A percentile compares a stretch with the other conserved stretches of the same genome.
phyloP scores from a whole-genome alignment of 257 asterid genomes.

The Eustoma russellianum region DNA sequence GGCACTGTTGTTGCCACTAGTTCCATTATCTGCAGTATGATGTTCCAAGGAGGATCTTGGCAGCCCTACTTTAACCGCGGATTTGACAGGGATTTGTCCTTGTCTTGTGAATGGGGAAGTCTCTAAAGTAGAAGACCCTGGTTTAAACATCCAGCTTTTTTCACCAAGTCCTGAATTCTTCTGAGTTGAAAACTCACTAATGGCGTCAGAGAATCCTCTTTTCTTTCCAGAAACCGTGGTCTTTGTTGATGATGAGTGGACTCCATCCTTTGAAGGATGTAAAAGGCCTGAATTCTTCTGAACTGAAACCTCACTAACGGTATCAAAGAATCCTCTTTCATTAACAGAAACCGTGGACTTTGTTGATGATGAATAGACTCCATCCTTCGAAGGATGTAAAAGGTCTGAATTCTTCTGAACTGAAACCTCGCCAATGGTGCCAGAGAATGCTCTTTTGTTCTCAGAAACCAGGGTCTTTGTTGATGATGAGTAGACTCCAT shows the following conservation, averaged over 20 bases:
- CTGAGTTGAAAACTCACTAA: slow-evolving; percentile 38
- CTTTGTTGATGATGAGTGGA: slow-evolving; percentile 39
- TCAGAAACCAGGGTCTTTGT: slow-evolving; percentile 52
- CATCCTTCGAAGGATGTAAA: slow-evolving; percentile 51
- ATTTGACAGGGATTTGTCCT: slow-evolving; percentile 29
- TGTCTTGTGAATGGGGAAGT: slow-evolving; percentile 17
- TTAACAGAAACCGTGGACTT: slow-evolving; percentile 54
- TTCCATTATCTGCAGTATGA: slow-evolving; percentile 7
- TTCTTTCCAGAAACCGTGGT: slow-evolving; percentile 54
- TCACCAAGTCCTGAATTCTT: slow-evolving; percentile 31
- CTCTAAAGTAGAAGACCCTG: slow-evolving; percentile 33
- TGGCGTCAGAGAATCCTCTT: slow-evolving; percentile 65
- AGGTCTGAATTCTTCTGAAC: slow-evolving; percentile 15
- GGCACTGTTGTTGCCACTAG: slow-evolving; percentile 21
- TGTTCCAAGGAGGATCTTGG: slow-evolving; percentile 28
- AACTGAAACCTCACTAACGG: slow-evolving; percentile 20
- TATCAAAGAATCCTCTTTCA: slow-evolving; percentile 66
- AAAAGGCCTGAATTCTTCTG: slow-evolving; percentile 23
- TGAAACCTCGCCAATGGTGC: slow-evolving; percentile 16
- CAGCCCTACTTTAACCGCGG: slow-evolving; percentile 19
- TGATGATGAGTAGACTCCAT: slow-evolving; percentile 23
- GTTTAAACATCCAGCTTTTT: slow-evolving; percentile 56
- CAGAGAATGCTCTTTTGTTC: slow-evolving; percentile 66
- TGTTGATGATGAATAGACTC: slow-evolving; percentile 33
- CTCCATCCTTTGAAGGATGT: slow-evolving; percentile 52